Evolutionary conservation across 163 green algal genomes (phyloP).

Genomic region (Chloromonas sp.): DNA sequence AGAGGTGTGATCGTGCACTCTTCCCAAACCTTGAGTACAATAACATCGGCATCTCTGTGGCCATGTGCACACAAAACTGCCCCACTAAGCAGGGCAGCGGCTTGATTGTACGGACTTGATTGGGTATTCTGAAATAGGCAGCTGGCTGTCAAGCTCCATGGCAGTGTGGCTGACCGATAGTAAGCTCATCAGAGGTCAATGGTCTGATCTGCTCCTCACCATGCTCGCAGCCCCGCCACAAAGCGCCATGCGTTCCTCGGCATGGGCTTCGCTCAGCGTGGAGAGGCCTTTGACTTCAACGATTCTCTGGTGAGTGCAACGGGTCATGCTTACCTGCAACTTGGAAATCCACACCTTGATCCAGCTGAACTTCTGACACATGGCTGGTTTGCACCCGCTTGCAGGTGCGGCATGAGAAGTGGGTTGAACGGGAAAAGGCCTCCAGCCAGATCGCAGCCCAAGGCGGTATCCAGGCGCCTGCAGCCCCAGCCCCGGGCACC

Average conservation of each 20-base stretch:
- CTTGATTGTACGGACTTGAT: too few relatives aligned
- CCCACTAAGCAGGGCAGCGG: too few relatives aligned
- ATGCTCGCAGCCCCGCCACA: conserved; percentile 8
- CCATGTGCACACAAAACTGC: too few relatives aligned
- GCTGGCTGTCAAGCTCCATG: too few relatives aligned
- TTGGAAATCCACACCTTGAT: not conserved
- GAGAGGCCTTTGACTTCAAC: conserved; percentile 87
- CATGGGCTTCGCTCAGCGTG: conserved; percentile 74
- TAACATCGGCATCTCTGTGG: too few relatives aligned
- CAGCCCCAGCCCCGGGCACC: not conserved
- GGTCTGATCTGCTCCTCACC: too few relatives aligned
- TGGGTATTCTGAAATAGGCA: too few relatives aligned
- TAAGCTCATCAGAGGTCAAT: too few relatives aligned
- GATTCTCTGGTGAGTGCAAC: conserved; percentile 57
- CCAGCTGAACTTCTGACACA: not conserved
- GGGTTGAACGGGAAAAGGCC: not conserved
- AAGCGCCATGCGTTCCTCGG: conserved; percentile 78
- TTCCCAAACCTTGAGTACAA: too few relatives aligned
- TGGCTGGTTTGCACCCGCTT: not conserved
- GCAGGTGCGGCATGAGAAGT: not conserved
- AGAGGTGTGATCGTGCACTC: too few relatives aligned
- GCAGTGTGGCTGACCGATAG: too few relatives aligned
- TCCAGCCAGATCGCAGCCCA: not conserved
- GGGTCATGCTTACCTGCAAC: not conserved
- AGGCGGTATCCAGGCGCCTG: not conserved